Percentiles rank a stretch among this genome's conserved stretches.
Evolutionary conservation across 805 yeast genomes (phyloP).

Genomic region (Wickerhamiella occidentalis): DNA sequence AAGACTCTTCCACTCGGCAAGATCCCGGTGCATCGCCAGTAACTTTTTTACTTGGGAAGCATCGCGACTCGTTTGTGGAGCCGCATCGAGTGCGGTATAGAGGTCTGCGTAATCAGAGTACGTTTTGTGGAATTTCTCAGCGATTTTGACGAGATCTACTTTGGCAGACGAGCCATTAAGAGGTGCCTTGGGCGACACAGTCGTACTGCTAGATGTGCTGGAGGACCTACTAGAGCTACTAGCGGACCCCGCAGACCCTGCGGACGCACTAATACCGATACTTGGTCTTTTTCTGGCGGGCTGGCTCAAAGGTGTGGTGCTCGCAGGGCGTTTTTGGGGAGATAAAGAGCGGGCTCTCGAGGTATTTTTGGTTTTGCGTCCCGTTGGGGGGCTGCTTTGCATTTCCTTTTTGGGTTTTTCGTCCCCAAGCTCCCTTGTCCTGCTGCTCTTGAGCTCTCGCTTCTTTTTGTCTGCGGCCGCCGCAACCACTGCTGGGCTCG

Average conservation of each 20-base stretch:
- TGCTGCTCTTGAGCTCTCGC: background rate
- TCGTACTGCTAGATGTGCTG: background rate
- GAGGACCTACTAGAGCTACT: background rate
- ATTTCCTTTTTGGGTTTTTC: background rate
- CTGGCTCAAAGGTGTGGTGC: background rate
- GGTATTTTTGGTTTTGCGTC: background rate
- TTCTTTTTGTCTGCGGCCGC: conserved; percentile 20
- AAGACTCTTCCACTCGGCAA: conserved; percentile 44
- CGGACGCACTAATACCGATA: background rate
- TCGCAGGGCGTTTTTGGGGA: background rate
- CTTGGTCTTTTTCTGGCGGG: background rate
- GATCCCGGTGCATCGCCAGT: conserved; percentile 38
- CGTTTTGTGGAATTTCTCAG: conserved; percentile 35
- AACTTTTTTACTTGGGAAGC: conserved; percentile 31
- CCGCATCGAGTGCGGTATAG: conserved; percentile 28
- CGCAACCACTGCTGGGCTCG: conserved; percentile 22
- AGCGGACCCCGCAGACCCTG: background rate
- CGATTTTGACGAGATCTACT: conserved; percentile 30
- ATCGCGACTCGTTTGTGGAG: conserved; percentile 20
- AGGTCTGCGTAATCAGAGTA: conserved; percentile 40
- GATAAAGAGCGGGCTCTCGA: background rate
- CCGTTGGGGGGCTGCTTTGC: too few species aligned
- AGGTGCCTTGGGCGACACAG: background rate
- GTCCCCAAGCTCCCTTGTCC: background rate
- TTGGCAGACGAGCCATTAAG: background rate